Base-by-base conservation (phyloP, 345 rosid genomes). In the Gossypium bickii region DNA sequence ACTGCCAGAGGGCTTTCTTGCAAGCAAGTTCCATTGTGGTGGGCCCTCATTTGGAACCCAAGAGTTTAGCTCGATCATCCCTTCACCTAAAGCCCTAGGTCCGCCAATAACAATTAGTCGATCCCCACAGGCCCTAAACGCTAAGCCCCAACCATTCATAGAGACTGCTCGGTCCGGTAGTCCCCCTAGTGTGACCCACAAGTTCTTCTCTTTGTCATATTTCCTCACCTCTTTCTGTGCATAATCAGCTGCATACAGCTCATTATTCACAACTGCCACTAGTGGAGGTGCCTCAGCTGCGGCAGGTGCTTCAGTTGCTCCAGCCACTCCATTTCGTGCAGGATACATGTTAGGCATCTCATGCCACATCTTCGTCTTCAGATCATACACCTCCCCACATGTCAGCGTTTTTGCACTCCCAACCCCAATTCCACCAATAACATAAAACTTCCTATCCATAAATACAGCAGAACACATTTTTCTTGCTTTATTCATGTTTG, bases 131-230 rank as follows among this genome's bases (percentile, higher is more conserved):
- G 89, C 94, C 63, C 87, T 82, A 77, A 94, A 94, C 9, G 93
- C 98, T 11, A 94, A 27, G 12, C 98, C 98, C 98, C 97, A 94
- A 20, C 97, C 97, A 15, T 88, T 84, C 87, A 82, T 77, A 0
- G 97, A 89, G 71, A 48, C 78, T 2, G 86, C 91, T 63, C 57
- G 77, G 17, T 81, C 87, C 17, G 98, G 97, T 74, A 94, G 67
- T 16, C 75, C 59, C 76, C 93, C 97, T 2, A 88, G 73, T 10
- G 81, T 73, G 9, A 17, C 47, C 98, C 98, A 92, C 25, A 63
- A 61, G 25, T 84, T 82, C 2, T 12, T 81, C 15, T 55, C 80
- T 73, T 88, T 94, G 74, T 89, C 87, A 69, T 89, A 94, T 57
- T 83, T 89, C 44, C 82, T 80, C 45, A 94, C 86, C 20, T 79